Evolutionary conservation across 2,329 filamentous ascomycete genomes (phyloP).

Genomic region (Alternaria solani): DNA sequence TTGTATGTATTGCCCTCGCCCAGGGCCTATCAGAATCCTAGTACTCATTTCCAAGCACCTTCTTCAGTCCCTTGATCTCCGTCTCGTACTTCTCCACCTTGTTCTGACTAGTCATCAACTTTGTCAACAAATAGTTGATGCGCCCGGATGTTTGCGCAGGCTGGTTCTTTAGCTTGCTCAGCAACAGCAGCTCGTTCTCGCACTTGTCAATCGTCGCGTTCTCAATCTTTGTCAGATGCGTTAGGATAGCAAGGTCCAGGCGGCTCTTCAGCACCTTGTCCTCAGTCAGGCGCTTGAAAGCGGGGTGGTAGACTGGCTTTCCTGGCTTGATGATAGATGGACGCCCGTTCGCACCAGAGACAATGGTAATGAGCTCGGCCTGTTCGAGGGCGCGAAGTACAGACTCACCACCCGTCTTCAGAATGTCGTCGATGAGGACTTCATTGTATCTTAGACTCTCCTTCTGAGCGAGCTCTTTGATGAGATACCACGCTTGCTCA

Average conservation of each 20-base stretch:
- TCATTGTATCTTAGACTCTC: constrained; percentile 83
- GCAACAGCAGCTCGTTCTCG: constrained; percentile 76
- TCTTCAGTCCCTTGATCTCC: constrained; percentile 76
- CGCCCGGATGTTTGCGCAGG: constrained; percentile 72
- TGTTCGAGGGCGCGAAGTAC: constrained; percentile 83
- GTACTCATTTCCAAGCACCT: constrained; percentile 66
- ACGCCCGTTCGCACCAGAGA: constrained; percentile 73
- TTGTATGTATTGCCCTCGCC: background rate
- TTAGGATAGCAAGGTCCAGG: constrained; percentile 72
- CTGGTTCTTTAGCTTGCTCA: constrained; percentile 75
- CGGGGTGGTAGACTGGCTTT: constrained; percentile 84
- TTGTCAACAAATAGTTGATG: constrained; percentile 75
- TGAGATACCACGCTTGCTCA: constrained; percentile 89
- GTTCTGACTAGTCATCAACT: constrained; percentile 75
- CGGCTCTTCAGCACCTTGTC: constrained; percentile 77
- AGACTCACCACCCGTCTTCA: constrained; percentile 74
- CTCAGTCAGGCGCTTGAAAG: constrained; percentile 74
- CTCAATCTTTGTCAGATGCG: constrained; percentile 75
- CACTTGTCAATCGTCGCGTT: constrained; percentile 77
- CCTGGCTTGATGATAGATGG: constrained; percentile 80
- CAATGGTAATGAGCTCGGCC: constrained; percentile 83
- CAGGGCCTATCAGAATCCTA: constrained; percentile 10
- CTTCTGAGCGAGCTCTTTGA: constrained; percentile 77
- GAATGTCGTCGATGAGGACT: constrained; percentile 77
- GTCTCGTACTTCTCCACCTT: constrained; percentile 78